A percentile compares a stretch with the other conserved stretches of the same genome.
Evolutionary conservation across 208 protist species (phyloP).

Genomic region (Phytomonas sp.): DNA sequence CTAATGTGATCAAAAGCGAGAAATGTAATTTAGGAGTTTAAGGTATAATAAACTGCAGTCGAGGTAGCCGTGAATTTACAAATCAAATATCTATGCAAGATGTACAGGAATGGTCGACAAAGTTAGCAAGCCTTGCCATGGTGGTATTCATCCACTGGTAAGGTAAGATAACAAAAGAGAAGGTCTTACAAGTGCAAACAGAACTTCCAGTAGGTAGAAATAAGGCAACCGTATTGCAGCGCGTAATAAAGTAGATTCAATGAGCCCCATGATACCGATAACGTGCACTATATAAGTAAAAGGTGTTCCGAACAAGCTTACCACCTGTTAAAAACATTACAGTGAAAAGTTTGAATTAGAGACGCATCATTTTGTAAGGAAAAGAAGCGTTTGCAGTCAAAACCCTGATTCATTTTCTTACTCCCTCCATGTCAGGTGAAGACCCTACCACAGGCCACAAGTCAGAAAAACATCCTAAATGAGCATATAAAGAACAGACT

Average conservation of each 20-base stretch:
- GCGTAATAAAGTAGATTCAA: neutral
- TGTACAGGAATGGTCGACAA: neutral
- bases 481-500: neutral
- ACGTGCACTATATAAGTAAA: neutral
- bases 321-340: neutral
- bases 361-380: neutral
- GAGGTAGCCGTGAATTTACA: neutral
- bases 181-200: neutral
- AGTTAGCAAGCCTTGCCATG: neutral
- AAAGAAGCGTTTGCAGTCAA: neutral
- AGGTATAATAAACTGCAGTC: neutral
- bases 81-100: neutral
- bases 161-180: neutral
- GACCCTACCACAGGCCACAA: neutral
- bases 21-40: neutral
- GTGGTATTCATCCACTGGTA: neutral
- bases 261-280: neutral
- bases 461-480: neutral
- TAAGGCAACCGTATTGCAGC: neutral
- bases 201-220: neutral
- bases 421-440: neutral
- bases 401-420: neutral
- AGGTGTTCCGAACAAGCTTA: neutral
- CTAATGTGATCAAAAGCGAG: neutral
- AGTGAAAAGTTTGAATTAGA: neutral